Conservation (phyloP, 179 eudicot species). For the Beta macrorhiza region DNA sequence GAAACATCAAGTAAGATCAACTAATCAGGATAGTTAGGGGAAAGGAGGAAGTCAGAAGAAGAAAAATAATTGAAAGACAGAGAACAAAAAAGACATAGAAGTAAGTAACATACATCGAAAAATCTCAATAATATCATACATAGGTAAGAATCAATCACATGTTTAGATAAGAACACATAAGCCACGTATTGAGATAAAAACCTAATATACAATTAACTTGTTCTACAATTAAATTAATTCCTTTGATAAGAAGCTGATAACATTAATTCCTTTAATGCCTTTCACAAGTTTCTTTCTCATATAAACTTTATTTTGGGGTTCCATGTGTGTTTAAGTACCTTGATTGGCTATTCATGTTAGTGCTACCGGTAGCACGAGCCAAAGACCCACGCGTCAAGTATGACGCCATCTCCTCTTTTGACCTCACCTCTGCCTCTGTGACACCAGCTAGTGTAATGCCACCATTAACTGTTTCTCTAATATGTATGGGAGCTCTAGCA, state of each 20-base stretch:
- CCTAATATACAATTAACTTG: not conserved
- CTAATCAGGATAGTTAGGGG: not conserved
- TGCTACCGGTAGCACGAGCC: constrained; percentile 92
- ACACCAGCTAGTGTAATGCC: constrained; percentile 95
- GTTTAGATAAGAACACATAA: too few species aligned
- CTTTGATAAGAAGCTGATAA: not conserved
- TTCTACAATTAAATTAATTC: not conserved
- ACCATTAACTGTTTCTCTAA: constrained; percentile 76
- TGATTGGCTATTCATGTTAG: constrained; percentile 96
- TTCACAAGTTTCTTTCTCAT: not conserved
- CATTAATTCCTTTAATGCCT: not conserved
- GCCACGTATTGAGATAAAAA: too few species aligned
- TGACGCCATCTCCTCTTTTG: constrained; percentile 89
- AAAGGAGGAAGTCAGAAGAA: not conserved
- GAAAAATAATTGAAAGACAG: too few species aligned
- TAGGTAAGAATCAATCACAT: too few species aligned
- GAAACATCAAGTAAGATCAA: not conserved
- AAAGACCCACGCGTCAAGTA: constrained; percentile 71
- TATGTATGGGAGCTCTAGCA: constrained; percentile 83
- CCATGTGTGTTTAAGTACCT: constrained; percentile 42
- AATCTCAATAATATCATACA: too few species aligned
- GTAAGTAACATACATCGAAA: too few species aligned
- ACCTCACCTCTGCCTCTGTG: constrained; percentile 81
- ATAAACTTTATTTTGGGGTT: not conserved
- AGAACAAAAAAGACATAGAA: not conserved